phyloP scores from a whole-genome alignment of 140 eudicot genomes.

The Cichorium intybus region DNA sequence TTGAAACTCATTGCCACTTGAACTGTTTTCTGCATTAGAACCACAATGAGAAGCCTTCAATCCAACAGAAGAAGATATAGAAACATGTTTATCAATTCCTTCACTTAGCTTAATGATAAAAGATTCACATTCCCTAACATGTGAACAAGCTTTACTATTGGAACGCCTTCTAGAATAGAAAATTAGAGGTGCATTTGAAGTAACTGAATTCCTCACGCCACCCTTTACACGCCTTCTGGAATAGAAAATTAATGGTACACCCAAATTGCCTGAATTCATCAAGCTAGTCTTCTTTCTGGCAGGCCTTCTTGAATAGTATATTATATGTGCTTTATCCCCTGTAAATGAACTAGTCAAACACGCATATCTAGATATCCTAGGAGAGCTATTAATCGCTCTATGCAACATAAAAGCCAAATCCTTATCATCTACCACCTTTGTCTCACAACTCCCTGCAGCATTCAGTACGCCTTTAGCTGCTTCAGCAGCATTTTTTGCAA shows the following conservation, averaged over 20 bases:
- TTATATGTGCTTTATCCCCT: constrained; percentile 1
- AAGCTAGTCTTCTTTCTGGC: constrained; percentile 10
- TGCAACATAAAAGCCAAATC: constrained; percentile 70
- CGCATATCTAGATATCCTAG: constrained; percentile 39
- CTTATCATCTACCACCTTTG: constrained; percentile 49
- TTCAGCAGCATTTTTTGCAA: constrained; percentile 38
- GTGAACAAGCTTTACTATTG: constrained; percentile 19
- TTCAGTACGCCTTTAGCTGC: constrained; percentile 36
- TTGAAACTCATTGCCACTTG: constrained; percentile 26
- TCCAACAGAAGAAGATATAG: constrained; percentile 23
- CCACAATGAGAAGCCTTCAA: constrained; percentile 21
- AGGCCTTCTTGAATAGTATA: constrained; percentile 26
- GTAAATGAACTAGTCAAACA: constrained; percentile 20
- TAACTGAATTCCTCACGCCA: constrained; percentile 6
- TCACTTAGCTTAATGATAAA: constrained; percentile 16
- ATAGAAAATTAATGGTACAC: constrained; percentile 20
- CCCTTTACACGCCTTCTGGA: constrained; percentile 18
- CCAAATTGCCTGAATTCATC: constrained; percentile 29
- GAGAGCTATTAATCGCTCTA: constrained; percentile 69
- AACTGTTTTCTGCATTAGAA: constrained; percentile 23
- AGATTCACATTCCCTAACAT: constrained; percentile 12
- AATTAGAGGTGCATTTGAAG: constrained; percentile 5
- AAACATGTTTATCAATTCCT: constrained; percentile 8
- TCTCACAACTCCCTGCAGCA: constrained; percentile 20
- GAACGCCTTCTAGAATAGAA: constrained; percentile 28